Evolutionary conservation across 805 yeast genomes (phyloP), one percentile per base, ranked within the genome.

Genomic region (Candida rishiriensis): DNA sequence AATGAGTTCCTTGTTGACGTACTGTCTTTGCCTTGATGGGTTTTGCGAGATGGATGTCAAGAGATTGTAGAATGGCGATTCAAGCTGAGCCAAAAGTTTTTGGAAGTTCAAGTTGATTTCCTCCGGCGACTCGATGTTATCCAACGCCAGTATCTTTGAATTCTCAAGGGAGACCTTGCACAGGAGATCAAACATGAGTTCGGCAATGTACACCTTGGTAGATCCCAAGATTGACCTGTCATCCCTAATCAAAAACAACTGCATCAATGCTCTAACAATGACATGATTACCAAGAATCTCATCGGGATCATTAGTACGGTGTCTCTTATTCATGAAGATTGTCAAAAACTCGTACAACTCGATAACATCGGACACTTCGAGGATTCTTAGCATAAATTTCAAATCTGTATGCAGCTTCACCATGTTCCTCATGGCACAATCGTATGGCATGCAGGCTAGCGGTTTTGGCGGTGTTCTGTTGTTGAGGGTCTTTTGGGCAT

Each of bases 11-110:
- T 81, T 69, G 50, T 81, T 68, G 55, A 83, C 65, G 49, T 84
- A 77, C 59, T 88, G 96, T 50, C 97, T 78, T 56, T 88, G 89
- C 44, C 96, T 73, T 40, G 95, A 79, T 31, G 88, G 81, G 55
- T 91, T 91, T 60, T 82, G 83, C 6, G 79, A 70, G 14, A 65
- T 53, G 10, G 69, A 65, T 41, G 72, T 69, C 18, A 73, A 56
- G 68, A 68, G 64, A 53, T 74, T 70, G 59, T 69, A 58, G 53
- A 70, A 59, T 17, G 73, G 75, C 34, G 70, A 57, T 54, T 79
- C 73, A 34, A 76, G 56, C 55, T 83, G 80, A 45, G 61, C 65
- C 31, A 76, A 36, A 11, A 78, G 54, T 43, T 40, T 55, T 38
- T 30, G 60, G 13, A 59, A 29, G 54, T 47, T 21, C 39, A 47